Base-by-base conservation (phyloP, 345 rosid species). In the Eucalyptus sp. region DNA sequence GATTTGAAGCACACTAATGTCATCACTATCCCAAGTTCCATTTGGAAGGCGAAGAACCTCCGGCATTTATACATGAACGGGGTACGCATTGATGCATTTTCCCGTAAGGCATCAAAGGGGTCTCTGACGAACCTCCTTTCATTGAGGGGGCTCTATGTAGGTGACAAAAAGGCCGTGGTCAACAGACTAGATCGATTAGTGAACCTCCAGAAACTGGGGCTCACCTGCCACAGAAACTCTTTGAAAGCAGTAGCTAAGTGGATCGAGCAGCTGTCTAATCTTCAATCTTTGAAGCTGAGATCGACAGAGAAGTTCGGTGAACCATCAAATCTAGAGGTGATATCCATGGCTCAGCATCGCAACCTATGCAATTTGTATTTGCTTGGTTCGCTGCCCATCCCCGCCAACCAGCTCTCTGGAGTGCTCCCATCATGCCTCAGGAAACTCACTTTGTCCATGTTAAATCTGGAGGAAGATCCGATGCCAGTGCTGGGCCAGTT, bases 1-100 rank as follows among this genome's bases (percentile, higher is more conserved):
- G 93, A 93, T 88, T 51, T 92, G 91, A 93, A 93, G 92, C 92
- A 90, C 88, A 93, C 94, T 10, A 89, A 86, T 16, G 90, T 93
- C 49, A 56, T 86, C 71, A n/a, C 60, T 51, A 46, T 93, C 88
- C 92, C 93, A 6, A 86, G 16, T 79, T 90, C 92, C 60, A 89
- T 91, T 46, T 90, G 92, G 93, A 87, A 50, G 88, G 76, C 79
- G 1, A 89, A 89, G 64, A 88, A 58, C 48, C 89, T 93, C 50
- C 62, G 90, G 12, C 92, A 93, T 88, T 90, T 92, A 11, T 89
- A 88, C 58, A 22, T 92, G 91, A 89, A 90, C 7, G 90, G 50
- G 68, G 90, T 89, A 29, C 87, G 20, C 76, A 66, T 91, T 46
- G 90, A 89, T 49, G 64, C n/a, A 51, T 76, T 88, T 31, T 6